A percentile compares a stretch with the other conserved stretches of the same genome.
These are phyloP conservation scores for Sporopachydermia lactativora DNA, from an alignment of 805 yeast genomes.

Conservation along the genomic window DNA sequence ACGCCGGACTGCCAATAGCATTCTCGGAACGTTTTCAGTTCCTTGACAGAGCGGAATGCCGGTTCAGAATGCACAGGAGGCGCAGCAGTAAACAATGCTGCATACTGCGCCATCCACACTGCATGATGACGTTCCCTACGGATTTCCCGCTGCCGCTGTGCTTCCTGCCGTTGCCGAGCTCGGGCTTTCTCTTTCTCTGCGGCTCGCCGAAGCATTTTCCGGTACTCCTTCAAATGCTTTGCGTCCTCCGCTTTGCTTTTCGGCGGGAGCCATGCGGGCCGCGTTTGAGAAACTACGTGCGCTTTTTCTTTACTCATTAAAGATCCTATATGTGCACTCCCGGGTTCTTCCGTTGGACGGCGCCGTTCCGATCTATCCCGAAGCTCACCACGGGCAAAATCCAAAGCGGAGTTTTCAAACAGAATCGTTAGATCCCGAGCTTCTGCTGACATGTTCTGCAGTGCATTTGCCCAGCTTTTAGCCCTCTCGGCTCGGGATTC, in stretches of 20 bases:
- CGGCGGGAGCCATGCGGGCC: slow-evolving; percentile 58
- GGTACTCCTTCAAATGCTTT: slow-evolving; percentile 41
- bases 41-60: slow-evolving; percentile 28
- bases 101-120: slow-evolving; percentile 5
- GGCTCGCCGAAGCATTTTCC: slow-evolving; percentile 28
- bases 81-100: neutral
- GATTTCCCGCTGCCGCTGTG: slow-evolving; percentile 20
- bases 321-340: neutral
- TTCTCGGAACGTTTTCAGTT: slow-evolving; percentile 22
- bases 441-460: slow-evolving; percentile 20
- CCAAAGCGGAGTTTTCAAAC: slow-evolving; percentile 11
- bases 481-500: slow-evolving; percentile 6
- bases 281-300: slow-evolving; percentile 29
- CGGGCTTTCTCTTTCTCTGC: slow-evolving; percentile 24
- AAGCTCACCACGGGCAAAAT: neutral
- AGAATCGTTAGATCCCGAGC: slow-evolving; percentile 21
- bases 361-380: neutral
- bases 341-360: neutral
- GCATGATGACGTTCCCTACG: slow-evolving; percentile 24
- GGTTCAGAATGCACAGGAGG: slow-evolving; percentile 9
- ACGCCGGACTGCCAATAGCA: slow-evolving; percentile 46
- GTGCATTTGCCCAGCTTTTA: slow-evolving; percentile 14
- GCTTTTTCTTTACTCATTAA: slow-evolving; percentile 7
- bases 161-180: slow-evolving; percentile 18
- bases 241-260: slow-evolving; percentile 37